phyloP scores from a whole-genome alignment of 75 land plant genomes.

The Sequoiadendron giganteum region DNA sequence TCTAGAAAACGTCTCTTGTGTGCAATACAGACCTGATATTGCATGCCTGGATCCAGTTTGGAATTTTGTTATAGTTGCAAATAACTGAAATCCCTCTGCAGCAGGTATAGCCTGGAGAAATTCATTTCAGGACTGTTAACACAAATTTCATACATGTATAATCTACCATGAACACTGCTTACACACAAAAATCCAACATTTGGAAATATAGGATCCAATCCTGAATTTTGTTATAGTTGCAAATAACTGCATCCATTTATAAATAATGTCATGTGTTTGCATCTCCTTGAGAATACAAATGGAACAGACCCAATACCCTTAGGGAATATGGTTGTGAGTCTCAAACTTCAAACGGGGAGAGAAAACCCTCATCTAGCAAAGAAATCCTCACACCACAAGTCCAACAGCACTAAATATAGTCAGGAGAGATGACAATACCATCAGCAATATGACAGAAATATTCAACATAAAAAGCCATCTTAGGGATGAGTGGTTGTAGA shows the following conservation, averaged over 20 bases:
- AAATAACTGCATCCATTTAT: constrained; percentile 56
- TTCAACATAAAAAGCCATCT: no score
- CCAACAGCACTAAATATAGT: constrained; percentile 56
- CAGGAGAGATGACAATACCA: constrained; percentile 24
- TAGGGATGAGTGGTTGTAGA: no score
- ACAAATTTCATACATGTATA: neutral
- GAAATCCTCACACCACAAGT: no score
- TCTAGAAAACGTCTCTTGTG: neutral
- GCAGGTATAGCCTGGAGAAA: constrained; percentile 56
- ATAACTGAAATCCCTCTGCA: constrained; percentile 72
- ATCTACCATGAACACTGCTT: neutral
- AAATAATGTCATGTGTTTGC: neutral
- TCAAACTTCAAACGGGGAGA: no score
- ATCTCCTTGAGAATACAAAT: no score
- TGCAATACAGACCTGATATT: constrained; percentile 31
- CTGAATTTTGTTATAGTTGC: constrained; percentile 59
- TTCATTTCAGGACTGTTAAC: neutral
- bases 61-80: constrained; percentile 66
- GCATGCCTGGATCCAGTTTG: constrained; percentile 26
- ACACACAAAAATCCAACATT: neutral
- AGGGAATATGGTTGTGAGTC: no score
- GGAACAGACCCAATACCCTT: no score
- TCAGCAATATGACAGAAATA: no score
- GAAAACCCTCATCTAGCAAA: no score
- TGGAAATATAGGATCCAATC: constrained; percentile 14